Percentiles rank a stretch among this genome's conserved stretches.
Conservation (phyloP, 352 stramenopile species). For the Globisporangium ultimum region DNA sequence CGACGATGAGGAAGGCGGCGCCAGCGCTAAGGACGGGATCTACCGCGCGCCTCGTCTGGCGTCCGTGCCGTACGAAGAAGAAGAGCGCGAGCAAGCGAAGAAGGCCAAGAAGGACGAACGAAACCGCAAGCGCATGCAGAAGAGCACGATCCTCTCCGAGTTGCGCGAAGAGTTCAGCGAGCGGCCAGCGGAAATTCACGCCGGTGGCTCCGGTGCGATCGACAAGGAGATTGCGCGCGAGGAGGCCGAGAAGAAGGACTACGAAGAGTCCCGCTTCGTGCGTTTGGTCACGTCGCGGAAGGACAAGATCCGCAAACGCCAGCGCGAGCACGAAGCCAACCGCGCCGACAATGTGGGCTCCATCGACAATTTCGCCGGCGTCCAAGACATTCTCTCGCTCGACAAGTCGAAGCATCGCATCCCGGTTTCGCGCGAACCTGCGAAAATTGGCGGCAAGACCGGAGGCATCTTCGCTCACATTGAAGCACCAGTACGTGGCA, state of each 20-base stretch:
- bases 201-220: constrained; percentile 53
- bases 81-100: constrained; percentile 74
- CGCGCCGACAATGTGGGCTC: constrained; percentile 67
- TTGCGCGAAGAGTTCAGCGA: constrained; percentile 86
- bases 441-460: constrained; percentile 69
- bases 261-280: constrained; percentile 84
- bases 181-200: constrained; percentile 62
- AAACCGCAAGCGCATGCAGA: constrained; percentile 78
- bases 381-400: constrained; percentile 73
- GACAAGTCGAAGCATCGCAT: constrained; percentile 76
- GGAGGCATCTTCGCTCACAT: constrained; percentile 84
- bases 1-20: constrained; percentile 25
- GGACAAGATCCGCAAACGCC: constrained; percentile 85
- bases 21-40: constrained; percentile 51
- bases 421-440: constrained; percentile 36
- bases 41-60: constrained; percentile 77
- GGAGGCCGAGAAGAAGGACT: constrained; percentile 81
- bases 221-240: constrained; percentile 84
- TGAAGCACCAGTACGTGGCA: constrained; percentile 42
- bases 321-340: constrained; percentile 77
- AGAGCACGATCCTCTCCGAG: constrained; percentile 82
- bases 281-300: constrained; percentile 84
- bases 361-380: constrained; percentile 86
- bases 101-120: constrained; percentile 79
- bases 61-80: constrained; percentile 81